Evolutionary conservation across 1,284 basidiomycete genomes (phyloP).

Genomic region (Rhodotorula sp.): DNA sequence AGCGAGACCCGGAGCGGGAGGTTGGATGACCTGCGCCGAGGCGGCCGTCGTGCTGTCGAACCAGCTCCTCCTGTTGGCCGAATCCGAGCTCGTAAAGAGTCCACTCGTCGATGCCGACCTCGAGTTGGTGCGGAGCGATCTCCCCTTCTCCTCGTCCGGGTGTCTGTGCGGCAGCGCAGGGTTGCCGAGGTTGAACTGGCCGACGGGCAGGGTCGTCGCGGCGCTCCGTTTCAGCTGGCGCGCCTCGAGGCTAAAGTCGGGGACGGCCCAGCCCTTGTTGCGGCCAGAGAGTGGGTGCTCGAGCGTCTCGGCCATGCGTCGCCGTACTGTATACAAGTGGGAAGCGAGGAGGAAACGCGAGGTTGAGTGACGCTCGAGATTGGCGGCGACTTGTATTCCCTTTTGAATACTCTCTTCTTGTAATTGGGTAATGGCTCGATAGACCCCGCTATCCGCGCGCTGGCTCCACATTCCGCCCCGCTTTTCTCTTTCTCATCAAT

Average conservation of each 20-base stretch:
- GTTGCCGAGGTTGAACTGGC: background rate
- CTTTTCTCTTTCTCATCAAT: background rate
- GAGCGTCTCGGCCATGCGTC: constrained; percentile 3
- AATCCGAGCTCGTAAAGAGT: background rate
- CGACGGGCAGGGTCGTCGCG: background rate
- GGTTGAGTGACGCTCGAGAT: background rate
- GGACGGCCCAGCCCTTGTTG: constrained; percentile 1
- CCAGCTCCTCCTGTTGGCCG: background rate
- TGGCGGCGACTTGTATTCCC: background rate
- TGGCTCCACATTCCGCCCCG: background rate
- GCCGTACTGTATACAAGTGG: background rate
- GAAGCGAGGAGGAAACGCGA: background rate
- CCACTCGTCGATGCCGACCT: background rate
- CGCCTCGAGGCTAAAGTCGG: constrained; percentile 12
- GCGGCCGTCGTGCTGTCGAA: background rate
- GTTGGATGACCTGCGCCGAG: constrained; percentile 1
- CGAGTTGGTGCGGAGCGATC: constrained; percentile 9
- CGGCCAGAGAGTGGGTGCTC: constrained; percentile 8
- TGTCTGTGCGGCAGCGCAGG: background rate
- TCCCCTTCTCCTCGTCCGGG: constrained; percentile 36
- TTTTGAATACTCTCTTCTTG: background rate
- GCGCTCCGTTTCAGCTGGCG: background rate
- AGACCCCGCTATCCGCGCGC: background rate
- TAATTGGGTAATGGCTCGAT: background rate
- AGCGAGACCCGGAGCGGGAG: background rate